Conservation (phyloP, 2,329 filamentous ascomycete genomes). For the Rhinocladiella similis region DNA sequence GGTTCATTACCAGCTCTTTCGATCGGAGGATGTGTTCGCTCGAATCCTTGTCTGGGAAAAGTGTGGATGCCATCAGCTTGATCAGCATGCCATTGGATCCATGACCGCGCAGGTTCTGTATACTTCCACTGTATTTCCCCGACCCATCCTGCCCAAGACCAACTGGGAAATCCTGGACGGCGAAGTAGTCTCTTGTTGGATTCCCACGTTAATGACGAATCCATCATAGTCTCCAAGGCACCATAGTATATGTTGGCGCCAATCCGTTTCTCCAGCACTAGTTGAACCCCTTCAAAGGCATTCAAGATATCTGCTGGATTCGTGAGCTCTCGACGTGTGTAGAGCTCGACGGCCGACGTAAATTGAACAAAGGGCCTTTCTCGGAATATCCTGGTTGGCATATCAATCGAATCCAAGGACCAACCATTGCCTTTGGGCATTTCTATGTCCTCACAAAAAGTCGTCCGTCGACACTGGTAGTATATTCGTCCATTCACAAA, state of each 20-base stretch:
- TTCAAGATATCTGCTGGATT: slow-evolving; percentile 28
- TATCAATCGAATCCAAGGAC: slow-evolving; percentile 31
- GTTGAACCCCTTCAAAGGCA: slow-evolving; percentile 28
- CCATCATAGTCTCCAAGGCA: slow-evolving; percentile 27
- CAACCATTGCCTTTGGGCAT: slow-evolving; percentile 26
- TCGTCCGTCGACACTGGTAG: slow-evolving; percentile 30
- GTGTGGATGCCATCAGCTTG: slow-evolving; percentile 16
- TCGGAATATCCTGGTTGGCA: slow-evolving; percentile 30
- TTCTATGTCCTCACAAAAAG: slow-evolving; percentile 31
- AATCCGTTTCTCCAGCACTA: slow-evolving; percentile 29
- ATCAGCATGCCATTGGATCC: slow-evolving; percentile 30
- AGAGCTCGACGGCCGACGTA: slow-evolving; percentile 30
- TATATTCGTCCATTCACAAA: slow-evolving; percentile 35
- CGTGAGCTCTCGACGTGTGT: slow-evolving; percentile 30
- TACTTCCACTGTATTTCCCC: slow-evolving; percentile 32
- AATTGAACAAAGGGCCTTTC: slow-evolving; percentile 31
- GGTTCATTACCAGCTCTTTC: slow-evolving; percentile 11
- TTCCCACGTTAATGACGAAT: slow-evolving; percentile 30
- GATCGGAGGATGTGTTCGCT: slow-evolving; percentile 25
- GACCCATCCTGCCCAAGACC: slow-evolving; percentile 31
- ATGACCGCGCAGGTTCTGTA: slow-evolving; percentile 26
- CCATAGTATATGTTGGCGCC: slow-evolving; percentile 27
- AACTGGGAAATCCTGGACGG: slow-evolving; percentile 25
- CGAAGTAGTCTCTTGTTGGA: slow-evolving; percentile 28
- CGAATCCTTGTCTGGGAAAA: slow-evolving; percentile 23